phyloP scores from a whole-genome alignment of 768 basidiomycete species.

The Pluteus cervinus region DNA sequence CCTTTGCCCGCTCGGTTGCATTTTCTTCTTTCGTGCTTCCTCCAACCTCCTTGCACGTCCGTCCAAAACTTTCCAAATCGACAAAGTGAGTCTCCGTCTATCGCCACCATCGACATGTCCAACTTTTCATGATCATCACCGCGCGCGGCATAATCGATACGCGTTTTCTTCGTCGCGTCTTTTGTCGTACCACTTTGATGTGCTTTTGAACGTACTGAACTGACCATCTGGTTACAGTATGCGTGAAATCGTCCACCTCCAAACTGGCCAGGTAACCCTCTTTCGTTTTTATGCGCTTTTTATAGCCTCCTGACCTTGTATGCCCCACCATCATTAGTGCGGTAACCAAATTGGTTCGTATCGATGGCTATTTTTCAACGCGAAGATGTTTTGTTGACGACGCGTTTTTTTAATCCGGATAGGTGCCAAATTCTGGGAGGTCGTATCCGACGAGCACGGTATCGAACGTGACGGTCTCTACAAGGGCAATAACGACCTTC shows the following conservation, averaged over 20 bases:
- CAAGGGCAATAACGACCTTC: conserved; percentile 90
- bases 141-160: conserved; percentile 11
- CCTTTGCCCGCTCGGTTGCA: too few relatives aligned
- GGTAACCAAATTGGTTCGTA: conserved; percentile 97
- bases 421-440: conserved; percentile 98
- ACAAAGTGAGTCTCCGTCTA: too few relatives aligned
- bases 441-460: conserved; percentile 97
- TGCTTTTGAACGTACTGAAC: conserved; percentile 20
- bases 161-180: conserved; percentile 29
- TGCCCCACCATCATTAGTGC: conserved; percentile 43
- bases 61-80: too few relatives aligned
- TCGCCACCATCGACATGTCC: too few relatives aligned
- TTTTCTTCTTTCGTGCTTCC: too few relatives aligned
- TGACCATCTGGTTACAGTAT: conserved; percentile 52
- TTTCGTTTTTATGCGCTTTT: conserved; percentile 6
- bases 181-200: conserved; percentile 43
- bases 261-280: conserved; percentile 89
- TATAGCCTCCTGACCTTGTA: conserved; percentile 22
- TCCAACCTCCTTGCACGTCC: too few relatives aligned
- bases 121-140: conserved; percentile 1
- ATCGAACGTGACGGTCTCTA: conserved; percentile 91
- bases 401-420: conserved; percentile 10
- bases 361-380: conserved; percentile 12
- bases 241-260: conserved; percentile 99
- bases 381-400: conserved; percentile 12